Evolutionary conservation across 768 basidiomycete genomes (phyloP).

Genomic region (Boletus reticulatus): DNA sequence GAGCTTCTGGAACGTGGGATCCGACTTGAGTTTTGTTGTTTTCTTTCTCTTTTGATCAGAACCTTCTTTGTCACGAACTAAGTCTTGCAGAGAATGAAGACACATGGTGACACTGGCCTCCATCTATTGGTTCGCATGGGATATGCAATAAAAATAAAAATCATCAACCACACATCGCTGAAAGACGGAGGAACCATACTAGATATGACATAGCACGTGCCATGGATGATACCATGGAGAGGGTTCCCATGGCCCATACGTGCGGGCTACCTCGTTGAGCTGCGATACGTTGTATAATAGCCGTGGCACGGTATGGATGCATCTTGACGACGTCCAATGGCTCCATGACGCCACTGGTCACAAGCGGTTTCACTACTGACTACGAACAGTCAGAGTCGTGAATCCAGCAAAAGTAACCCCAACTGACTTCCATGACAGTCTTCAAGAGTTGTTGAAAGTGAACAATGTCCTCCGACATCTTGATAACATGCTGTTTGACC

Average conservation of each 20-base stretch:
- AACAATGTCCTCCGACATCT: constrained; percentile 64
- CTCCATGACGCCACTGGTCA: constrained; percentile 41
- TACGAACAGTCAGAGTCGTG: constrained; percentile 11
- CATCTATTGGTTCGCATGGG: constrained; percentile 44
- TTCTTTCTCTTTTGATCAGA: constrained; percentile 37
- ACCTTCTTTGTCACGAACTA: constrained; percentile 41
- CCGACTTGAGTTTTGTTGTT: constrained; percentile 42
- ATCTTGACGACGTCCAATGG: constrained; percentile 58
- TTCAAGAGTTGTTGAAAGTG: constrained; percentile 66
- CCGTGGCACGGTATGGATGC: constrained; percentile 62
- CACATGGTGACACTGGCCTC: constrained; percentile 84
- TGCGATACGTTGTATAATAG: constrained; percentile 38
- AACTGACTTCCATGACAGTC: constrained; percentile 70
- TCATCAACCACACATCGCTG: neutral
- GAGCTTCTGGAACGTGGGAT: constrained; percentile 61
- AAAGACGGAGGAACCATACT: constrained; percentile 41
- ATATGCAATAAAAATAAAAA: neutral
- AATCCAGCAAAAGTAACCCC: neutral
- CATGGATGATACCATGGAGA: constrained; percentile 55
- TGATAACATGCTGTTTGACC: constrained; percentile 75
- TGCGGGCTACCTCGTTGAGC: constrained; percentile 35
- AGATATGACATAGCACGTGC: constrained; percentile 88
- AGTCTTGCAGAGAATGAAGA: constrained; percentile 56
- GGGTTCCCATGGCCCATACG: constrained; percentile 47
- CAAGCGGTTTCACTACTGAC: constrained; percentile 38